Evolutionary conservation across 139 green algal genomes (phyloP).

Genomic region (Yamagishiella unicocca): DNA sequence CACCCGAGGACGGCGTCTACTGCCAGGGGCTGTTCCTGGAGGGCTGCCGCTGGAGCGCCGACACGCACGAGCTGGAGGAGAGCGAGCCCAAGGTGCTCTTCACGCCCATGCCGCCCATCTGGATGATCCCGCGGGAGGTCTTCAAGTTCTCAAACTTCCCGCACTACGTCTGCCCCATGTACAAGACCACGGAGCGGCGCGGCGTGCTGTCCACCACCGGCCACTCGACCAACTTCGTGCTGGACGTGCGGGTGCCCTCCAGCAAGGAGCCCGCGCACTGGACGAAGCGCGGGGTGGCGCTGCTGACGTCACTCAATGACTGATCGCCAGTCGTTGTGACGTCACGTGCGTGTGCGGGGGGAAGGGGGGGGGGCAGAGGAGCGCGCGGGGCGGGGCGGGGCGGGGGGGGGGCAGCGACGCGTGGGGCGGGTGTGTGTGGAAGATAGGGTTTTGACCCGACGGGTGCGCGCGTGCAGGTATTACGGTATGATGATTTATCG

Average conservation of each 20-base stretch:
- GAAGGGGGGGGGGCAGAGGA: not conserved
- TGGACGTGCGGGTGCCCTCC: slow-evolving; percentile 78
- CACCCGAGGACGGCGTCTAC: slow-evolving; percentile 82
- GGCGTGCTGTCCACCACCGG: slow-evolving; percentile 84
- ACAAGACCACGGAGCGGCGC: slow-evolving; percentile 84
- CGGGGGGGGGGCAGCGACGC: too few relatives aligned
- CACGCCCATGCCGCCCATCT: slow-evolving; percentile 78
- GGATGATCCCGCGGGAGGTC: slow-evolving; percentile 73
- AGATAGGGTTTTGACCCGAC: too few relatives aligned
- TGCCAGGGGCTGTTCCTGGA: slow-evolving; percentile 85
- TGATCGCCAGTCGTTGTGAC: not conserved
- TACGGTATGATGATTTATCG: too few relatives aligned
- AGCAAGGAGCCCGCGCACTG: slow-evolving; percentile 72
- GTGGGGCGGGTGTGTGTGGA: not conserved
- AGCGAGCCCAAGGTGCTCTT: slow-evolving; percentile 82
- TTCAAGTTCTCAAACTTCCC: slow-evolving; percentile 60
- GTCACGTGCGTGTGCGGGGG: not conserved
- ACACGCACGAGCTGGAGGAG: slow-evolving; percentile 72
- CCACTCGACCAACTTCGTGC: slow-evolving; percentile 91
- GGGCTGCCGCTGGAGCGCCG: slow-evolving; percentile 73
- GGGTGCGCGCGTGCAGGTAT: too few relatives aligned
- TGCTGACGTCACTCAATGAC: slow-evolving; percentile 68
- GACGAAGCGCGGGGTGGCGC: slow-evolving; percentile 79
- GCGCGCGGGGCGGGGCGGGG: not conserved
- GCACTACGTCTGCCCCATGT: slow-evolving; percentile 85